Percentiles rank a stretch among this genome's conserved stretches.
Evolutionary conservation across 345 rosid species (phyloP).

Genomic region (Angophora floribunda): DNA sequence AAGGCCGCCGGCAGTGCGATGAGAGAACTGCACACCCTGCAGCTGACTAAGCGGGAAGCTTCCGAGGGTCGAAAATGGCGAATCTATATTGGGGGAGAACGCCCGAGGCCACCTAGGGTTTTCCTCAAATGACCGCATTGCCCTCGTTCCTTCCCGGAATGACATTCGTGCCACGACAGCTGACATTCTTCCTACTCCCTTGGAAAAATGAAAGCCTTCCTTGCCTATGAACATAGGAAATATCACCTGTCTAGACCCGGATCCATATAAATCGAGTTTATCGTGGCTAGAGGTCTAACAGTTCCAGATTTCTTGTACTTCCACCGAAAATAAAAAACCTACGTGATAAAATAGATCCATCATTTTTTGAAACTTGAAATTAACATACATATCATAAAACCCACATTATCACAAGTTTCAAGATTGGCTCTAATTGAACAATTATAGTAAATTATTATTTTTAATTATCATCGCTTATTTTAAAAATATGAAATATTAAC

Average conservation of each 20-base stretch:
- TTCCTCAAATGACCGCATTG: background rate
- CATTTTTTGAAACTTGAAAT: too few relatives aligned
- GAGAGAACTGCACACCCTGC: background rate
- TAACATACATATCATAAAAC: too few relatives aligned
- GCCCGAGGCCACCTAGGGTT: background rate
- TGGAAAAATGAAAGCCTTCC: background rate
- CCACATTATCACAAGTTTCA: too few relatives aligned
- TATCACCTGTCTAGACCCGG: too few relatives aligned
- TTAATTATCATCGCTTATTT: too few relatives aligned
- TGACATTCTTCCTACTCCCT: background rate
- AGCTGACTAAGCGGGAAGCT: background rate
- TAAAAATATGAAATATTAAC: too few relatives aligned
- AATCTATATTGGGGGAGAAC: background rate
- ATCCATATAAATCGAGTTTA: background rate
- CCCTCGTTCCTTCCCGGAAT: background rate
- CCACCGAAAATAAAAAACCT: too few relatives aligned
- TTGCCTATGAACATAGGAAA: background rate
- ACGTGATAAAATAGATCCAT: too few relatives aligned
- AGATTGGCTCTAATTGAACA: too few relatives aligned
- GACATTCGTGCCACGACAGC: background rate
- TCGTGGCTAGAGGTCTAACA: too few relatives aligned
- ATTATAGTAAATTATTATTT: too few relatives aligned
- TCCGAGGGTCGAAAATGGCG: background rate
- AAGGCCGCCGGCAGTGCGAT: background rate
- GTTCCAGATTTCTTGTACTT: too few relatives aligned